Evolutionary conservation across 1,284 basidiomycete species (phyloP).

Genomic region (Violaceomyces palustris): DNA sequence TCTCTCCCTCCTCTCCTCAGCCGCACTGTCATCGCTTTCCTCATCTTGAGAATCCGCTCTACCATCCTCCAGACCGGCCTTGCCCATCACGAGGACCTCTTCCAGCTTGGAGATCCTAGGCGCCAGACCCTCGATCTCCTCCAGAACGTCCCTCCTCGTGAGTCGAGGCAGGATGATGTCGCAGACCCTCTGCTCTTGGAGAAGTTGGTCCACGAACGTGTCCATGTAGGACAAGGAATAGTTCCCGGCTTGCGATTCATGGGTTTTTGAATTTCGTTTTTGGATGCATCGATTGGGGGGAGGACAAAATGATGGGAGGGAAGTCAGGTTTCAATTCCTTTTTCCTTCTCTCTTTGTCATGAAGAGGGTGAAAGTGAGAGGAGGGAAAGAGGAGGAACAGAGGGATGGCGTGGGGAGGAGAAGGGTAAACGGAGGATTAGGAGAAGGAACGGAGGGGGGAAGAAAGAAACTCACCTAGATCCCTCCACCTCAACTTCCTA

Average conservation of each 20-base stretch:
- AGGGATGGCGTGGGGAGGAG: neutral
- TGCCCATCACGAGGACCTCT: slow-evolving; percentile 63
- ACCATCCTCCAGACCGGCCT: slow-evolving; percentile 1
- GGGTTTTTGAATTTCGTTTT: neutral
- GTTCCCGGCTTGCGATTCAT: slow-evolving; percentile 6
- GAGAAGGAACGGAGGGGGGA: neutral
- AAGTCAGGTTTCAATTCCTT: too few relatives aligned
- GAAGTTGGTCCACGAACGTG: slow-evolving; percentile 79
- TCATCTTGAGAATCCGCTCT: too few relatives aligned
- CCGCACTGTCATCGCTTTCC: slow-evolving; percentile 9
- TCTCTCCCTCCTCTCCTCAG: slow-evolving; percentile 22
- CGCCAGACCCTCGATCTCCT: slow-evolving; percentile 81
- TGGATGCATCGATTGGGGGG: neutral
- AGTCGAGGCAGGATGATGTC: slow-evolving; percentile 92
- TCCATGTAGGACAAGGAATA: slow-evolving; percentile 79
- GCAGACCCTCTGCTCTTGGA: slow-evolving; percentile 86
- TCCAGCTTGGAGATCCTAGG: slow-evolving; percentile 63
- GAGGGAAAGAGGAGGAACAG: too few relatives aligned
- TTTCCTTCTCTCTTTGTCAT: too few relatives aligned
- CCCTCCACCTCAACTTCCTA: slow-evolving; percentile 75
- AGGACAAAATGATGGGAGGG: too few relatives aligned
- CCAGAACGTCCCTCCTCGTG: slow-evolving; percentile 75
- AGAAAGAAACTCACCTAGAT: slow-evolving; percentile 62
- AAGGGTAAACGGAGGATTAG: neutral
- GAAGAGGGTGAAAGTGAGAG: too few relatives aligned